Evolutionary conservation across 148 eudicot species (phyloP).

Genomic region (Salicornia ramosissima): DNA sequence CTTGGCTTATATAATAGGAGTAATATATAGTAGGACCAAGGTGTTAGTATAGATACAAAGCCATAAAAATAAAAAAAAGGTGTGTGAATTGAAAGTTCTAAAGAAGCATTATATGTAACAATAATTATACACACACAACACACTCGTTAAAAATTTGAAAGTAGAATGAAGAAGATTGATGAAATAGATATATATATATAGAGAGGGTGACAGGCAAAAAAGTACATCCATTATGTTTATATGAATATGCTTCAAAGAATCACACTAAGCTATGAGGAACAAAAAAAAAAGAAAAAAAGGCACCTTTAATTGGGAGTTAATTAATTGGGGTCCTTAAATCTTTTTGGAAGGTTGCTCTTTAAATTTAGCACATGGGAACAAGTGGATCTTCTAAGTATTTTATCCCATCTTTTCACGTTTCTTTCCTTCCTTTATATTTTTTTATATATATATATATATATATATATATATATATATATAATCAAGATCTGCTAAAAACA

Average conservation of each 20-base stretch:
- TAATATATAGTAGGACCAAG: conserved; percentile 2
- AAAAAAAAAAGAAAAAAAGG: too few relatives aligned
- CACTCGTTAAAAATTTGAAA: too few relatives aligned
- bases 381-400: conserved; percentile 13
- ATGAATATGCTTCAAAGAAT: conserved; percentile 7
- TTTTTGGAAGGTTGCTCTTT: conserved; percentile 37
- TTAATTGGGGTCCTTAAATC: background rate
- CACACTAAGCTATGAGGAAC: too few relatives aligned
- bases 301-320: too few relatives aligned
- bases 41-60: too few relatives aligned
- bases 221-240: too few relatives aligned
- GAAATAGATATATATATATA: too few relatives aligned
- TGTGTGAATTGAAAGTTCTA: background rate
- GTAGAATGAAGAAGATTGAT: too few relatives aligned
- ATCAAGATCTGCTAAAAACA: too few relatives aligned
- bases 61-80: background rate
- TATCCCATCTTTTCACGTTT: conserved; percentile 20
- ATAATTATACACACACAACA: background rate
- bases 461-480: too few relatives aligned
- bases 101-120: background rate
- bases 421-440: background rate
- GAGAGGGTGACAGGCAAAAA: too few relatives aligned
- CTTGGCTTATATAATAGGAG: background rate
- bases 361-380: conserved; percentile 34
- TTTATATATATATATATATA: background rate